Base-by-base conservation (phyloP, 2,329 filamentous ascomycete genomes). In the Botrytis cinerea region DNA sequence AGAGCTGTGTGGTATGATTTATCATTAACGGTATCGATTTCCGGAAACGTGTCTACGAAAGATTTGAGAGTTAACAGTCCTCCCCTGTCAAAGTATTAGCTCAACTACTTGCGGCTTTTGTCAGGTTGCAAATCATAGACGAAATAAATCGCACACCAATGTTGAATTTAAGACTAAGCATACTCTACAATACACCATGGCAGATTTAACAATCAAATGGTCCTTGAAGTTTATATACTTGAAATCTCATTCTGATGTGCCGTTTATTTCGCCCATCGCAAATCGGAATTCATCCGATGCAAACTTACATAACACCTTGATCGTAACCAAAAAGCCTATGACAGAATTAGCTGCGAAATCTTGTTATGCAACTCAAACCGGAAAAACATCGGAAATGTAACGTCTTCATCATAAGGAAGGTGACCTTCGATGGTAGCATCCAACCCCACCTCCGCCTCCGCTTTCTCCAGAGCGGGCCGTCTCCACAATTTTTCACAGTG, bases 281-380 rank as follows among this genome's bases (percentile, higher is more conserved):
- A 20, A 46, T 32, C 9, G 62, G 40, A 43, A 14, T 59, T 16
- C 10, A 32, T 8, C 18, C 54, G 16, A 28, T 57, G 7, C 51
- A 35, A 46, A 46, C 48, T 71, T 64, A 60, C 54, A 71, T 70
- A 10, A 73, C 71, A 63, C 72, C 72, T 35, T 84, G 85, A 73
- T 87, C 85, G 78, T 86, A 86, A 38, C 85, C 85, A 68, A 86
- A 84, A 6, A 85, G 79, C 43, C 77, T 78, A 45, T 57, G 20
- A 4, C 9, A 14, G 20, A 28, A 16, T 68, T 68, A 68, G 66
- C 48, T 43, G 48, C 25, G 66, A 38, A 43, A 57, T 61, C 25
- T 43, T n/a, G 38, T 45, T 43, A 48, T 54, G 9, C 46, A 18
- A 57, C 38, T 32, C 20, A n/a, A 6, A 51, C 35, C 70, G 71